phyloP scores from a whole-genome alignment of 1,139 yeast species.

The Pichia terricola region DNA sequence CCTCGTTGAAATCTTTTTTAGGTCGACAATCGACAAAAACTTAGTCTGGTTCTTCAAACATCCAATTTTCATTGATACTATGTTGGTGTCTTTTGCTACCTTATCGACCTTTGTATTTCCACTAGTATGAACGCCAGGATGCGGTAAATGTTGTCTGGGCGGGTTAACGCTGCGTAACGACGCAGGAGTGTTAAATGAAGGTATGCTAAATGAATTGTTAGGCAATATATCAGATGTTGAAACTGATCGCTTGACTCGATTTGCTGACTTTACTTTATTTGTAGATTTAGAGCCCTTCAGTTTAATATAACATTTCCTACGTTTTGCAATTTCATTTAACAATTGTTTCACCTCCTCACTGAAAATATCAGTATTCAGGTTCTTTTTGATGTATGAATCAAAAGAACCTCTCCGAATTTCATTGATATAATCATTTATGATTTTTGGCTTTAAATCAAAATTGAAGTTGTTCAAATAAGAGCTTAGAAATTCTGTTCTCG shows the following conservation, averaged over 20 bases:
- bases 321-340: slow-evolving; percentile 18
- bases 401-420: slow-evolving; percentile 18
- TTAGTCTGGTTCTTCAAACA: slow-evolving; percentile 8
- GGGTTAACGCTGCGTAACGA: too few relatives aligned
- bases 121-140: not conserved
- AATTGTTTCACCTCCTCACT: slow-evolving; percentile 15
- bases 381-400: slow-evolving; percentile 6
- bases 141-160: too few relatives aligned
- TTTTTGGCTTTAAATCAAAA: slow-evolving; percentile 16
- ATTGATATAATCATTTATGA: slow-evolving; percentile 19
- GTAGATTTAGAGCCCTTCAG: slow-evolving; percentile 8
- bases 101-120: not conserved
- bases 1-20: slow-evolving; percentile 14
- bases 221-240: not conserved
- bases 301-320: slow-evolving; percentile 20
- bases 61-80: slow-evolving; percentile 13
- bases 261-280: not conserved
- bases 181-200: too few relatives aligned
- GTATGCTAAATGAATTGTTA: too few relatives aligned
- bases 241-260: not conserved
- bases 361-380: slow-evolving; percentile 11
- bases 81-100: not conserved
- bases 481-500: slow-evolving; percentile 20
- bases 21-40: slow-evolving; percentile 12
- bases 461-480: slow-evolving; percentile 14